Evolutionary conservation across 1,284 basidiomycete genomes (phyloP).

Genomic region (Trametes versicolor): DNA sequence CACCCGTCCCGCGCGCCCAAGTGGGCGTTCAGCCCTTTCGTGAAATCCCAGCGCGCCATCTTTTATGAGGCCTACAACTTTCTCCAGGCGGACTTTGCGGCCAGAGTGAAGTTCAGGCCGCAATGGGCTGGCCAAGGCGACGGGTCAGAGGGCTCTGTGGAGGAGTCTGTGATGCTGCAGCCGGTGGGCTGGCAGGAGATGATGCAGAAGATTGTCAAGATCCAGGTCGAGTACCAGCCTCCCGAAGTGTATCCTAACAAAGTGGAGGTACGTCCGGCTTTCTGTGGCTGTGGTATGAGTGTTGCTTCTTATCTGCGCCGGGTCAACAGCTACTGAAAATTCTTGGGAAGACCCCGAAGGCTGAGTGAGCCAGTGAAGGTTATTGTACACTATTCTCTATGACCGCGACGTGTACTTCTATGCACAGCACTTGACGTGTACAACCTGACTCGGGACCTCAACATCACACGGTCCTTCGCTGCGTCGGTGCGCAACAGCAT

Average conservation of each 20-base stretch:
- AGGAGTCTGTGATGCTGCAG: background rate
- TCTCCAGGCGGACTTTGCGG: conserved; percentile 1
- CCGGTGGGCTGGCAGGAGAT: conserved; percentile 1
- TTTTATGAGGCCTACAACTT: background rate
- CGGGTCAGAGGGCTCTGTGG: background rate
- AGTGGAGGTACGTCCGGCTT: background rate
- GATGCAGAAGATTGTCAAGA: background rate
- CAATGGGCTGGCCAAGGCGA: background rate
- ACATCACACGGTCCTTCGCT: too few species aligned
- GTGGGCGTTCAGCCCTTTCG: conserved; percentile 2
- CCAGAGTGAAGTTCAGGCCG: background rate
- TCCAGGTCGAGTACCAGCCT: background rate
- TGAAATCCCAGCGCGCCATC: background rate
- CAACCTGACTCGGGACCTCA: too few species aligned
- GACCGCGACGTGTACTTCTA: too few species aligned
- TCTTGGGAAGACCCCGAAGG: too few species aligned
- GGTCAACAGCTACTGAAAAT: too few species aligned
- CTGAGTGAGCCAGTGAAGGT: too few species aligned
- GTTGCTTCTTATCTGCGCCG: too few species aligned
- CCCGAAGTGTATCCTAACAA: background rate
- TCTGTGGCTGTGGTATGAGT: too few species aligned
- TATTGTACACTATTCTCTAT: too few species aligned
- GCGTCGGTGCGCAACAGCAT: too few species aligned
- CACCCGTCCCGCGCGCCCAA: conserved; percentile 2
- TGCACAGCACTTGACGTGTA: too few species aligned